A percentile compares a stretch with the other conserved stretches of the same genome.
These are phyloP conservation scores for Eucalyptus viminalis DNA, from an alignment of 345 rosid species.

Conservation along the genomic window DNA sequence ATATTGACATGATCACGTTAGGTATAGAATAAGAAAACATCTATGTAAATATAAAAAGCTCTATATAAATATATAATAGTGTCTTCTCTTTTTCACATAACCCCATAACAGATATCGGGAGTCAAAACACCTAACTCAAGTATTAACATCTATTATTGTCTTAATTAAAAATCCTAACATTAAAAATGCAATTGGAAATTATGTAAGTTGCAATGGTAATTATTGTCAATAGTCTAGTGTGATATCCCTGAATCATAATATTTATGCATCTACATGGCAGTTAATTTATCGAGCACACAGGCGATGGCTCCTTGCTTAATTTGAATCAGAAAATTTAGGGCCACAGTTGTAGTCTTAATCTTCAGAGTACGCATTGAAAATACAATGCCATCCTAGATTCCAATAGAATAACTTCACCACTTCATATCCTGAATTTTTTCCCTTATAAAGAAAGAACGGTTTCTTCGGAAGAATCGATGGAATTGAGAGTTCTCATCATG, in stretches of 20 bases:
- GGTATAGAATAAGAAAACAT: background rate
- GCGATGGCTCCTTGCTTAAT: no score
- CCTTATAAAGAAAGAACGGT: background rate
- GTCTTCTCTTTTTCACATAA: background rate
- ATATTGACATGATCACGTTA: background rate
- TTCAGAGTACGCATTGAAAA: background rate
- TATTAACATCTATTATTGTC: background rate
- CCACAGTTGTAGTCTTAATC: background rate
- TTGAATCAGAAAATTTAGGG: no score
- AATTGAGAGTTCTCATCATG: background rate
- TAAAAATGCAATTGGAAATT: background rate
- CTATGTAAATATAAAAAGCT: background rate
- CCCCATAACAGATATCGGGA: background rate
- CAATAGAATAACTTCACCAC: no score
- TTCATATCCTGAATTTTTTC: background rate
- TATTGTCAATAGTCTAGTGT: background rate
- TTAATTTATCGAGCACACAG: no score
- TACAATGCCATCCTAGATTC: no score
- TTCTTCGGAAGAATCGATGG: background rate
- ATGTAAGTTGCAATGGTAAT: background rate
- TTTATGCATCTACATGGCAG: no score
- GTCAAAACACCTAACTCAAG: background rate
- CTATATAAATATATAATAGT: background rate
- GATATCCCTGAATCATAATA: background rate
- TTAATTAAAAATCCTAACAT: background rate